These are phyloP conservation scores for Arachnomyces sp. DNA, from an alignment of 2,329 filamentous ascomycete genomes.

Conservation along the genomic window DNA sequence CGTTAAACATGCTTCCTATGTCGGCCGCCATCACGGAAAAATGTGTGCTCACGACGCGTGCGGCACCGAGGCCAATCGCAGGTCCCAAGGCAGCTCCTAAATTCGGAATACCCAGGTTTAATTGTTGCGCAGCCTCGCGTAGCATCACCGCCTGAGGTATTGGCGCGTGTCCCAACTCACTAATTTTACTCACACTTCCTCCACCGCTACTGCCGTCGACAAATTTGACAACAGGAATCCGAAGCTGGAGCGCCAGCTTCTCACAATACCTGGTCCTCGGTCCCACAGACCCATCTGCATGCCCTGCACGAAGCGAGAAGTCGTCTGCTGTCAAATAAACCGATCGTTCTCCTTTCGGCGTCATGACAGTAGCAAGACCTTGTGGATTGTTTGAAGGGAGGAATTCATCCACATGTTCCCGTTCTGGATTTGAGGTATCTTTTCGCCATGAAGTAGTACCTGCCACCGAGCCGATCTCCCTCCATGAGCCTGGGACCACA, in stretches of 20 bases:
- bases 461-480: slow-evolving; percentile 54
- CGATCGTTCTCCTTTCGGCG: slow-evolving; percentile 45
- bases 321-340: slow-evolving; percentile 58
- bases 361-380: slow-evolving; percentile 45
- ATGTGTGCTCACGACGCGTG: slow-evolving; percentile 54
- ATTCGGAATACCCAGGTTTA: slow-evolving; percentile 59
- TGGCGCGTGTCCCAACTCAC: slow-evolving; percentile 50
- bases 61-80: slow-evolving; percentile 57
- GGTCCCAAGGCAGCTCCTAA: slow-evolving; percentile 56
- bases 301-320: slow-evolving; percentile 55
- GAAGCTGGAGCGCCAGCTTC: slow-evolving; percentile 51
- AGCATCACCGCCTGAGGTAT: slow-evolving; percentile 52
- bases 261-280: slow-evolving; percentile 57
- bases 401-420: slow-evolving; percentile 41
- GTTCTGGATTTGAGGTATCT: slow-evolving; percentile 23
- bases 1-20: slow-evolving; percentile 56
- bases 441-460: slow-evolving; percentile 54
- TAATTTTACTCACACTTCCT: slow-evolving; percentile 55
- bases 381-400: slow-evolving; percentile 58
- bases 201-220: slow-evolving; percentile 59
- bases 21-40: slow-evolving; percentile 61
- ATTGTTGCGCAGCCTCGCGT: slow-evolving; percentile 46
- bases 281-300: slow-evolving; percentile 53
- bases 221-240: slow-evolving; percentile 55
- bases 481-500: slow-evolving; percentile 50